Base-by-base conservation (phyloP, 192 early-diverging fungal genomes). In the Coemansia sp. region DNA sequence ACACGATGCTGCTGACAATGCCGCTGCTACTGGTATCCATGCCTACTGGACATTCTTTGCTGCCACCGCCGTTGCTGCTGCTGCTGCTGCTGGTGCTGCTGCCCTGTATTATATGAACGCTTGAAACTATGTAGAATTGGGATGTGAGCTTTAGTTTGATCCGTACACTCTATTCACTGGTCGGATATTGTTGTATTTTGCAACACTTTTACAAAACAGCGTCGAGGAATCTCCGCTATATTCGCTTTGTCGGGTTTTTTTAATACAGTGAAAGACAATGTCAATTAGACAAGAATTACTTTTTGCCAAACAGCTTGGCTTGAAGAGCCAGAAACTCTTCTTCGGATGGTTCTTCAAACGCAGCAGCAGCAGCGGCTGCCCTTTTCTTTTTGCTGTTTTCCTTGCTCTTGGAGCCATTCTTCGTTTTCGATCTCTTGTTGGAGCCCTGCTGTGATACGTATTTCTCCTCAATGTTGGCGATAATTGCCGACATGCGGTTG, bases 291-390 rank as follows among this genome's bases (percentile, higher is more conserved):
- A 45, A 43, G n/a, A 43, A 6, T 30, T 73, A 68, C 56, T 86
- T 84, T 52, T 78, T 85, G 35, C 63, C 81, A 73, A 86, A 84
- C 30, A 90, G 59, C 65, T 81, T 85, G 43, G 78, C 84, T 62
- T 89, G 89, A 3, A 88, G 72, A 5, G 84, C 83, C 61, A 78
- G 72, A 58, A 90, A 90, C 71, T 92, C 89, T 35, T 88, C 90
- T 23, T 92, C 89, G 0, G 73, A 82, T 23, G 87, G 87, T 53
- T 84, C 79, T 5, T 44, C 57, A 24, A 76, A 66, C 0, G 68
- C 60, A 0, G 62, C n/a, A 11, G n/a, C n/a, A n/a, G 58, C 21
- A 0, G 62, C 23, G 14, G 57, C 20, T 5, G n/a, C 16, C 10
- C 36, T 33, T 36, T 33, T 33, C 34, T 36, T 64, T 38, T 66